Conservation (phyloP, 2,329 filamentous ascomycete genomes). For the Aureobasidium lini region DNA sequence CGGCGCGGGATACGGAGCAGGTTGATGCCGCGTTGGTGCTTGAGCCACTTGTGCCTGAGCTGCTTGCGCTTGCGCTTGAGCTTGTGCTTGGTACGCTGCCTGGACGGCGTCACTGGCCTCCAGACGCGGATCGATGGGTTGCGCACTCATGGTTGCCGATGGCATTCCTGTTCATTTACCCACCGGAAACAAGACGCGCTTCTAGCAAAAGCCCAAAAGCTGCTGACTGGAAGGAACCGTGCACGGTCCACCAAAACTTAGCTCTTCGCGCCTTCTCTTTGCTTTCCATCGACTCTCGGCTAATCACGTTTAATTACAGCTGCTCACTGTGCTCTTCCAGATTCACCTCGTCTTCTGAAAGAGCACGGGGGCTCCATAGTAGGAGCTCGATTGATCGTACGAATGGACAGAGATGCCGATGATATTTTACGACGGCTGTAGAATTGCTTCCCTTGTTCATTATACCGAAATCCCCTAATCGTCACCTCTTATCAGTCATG, state of each 20-base stretch:
- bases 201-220: neutral
- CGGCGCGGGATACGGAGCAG: slow-evolving; percentile 13
- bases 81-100: slow-evolving; percentile 10
- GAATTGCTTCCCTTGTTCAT: too few species aligned
- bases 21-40: slow-evolving; percentile 12
- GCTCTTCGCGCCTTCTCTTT: neutral
- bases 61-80: slow-evolving; percentile 6
- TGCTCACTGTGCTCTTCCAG: neutral
- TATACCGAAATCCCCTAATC: neutral
- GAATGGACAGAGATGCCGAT: too few species aligned
- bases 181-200: neutral
- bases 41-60: slow-evolving; percentile 8
- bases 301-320: neutral
- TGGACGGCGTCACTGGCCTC: slow-evolving; percentile 10
- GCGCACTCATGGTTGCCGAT: slow-evolving; percentile 2
- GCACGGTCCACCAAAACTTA: neutral
- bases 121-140: slow-evolving; percentile 10
- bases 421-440: too few species aligned
- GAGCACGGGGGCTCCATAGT: too few species aligned
- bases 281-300: neutral
- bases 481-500: slow-evolving; percentile 22
- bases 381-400: too few species aligned
- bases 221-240: slow-evolving; percentile 4
- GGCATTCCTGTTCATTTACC: neutral
- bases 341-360: too few species aligned